Percentiles rank a stretch among this genome's conserved stretches.
Evolutionary conservation across 108 stramenopile genomes (phyloP).

Genomic region (Ochromonas danica): DNA sequence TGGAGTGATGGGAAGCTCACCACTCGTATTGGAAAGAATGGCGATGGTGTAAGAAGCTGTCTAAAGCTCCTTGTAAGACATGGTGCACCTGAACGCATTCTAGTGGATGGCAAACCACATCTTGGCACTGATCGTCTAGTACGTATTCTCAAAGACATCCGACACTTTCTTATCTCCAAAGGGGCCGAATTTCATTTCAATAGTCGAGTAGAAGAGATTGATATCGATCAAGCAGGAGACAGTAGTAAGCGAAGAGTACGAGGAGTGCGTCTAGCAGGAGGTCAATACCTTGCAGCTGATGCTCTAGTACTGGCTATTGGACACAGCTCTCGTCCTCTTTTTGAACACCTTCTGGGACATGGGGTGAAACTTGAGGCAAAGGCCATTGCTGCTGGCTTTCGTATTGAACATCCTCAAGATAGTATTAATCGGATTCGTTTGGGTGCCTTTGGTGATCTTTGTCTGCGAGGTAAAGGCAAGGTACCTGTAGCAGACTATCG

Average conservation of each 20-base stretch:
- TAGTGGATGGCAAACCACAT: slow-evolving; percentile 84
- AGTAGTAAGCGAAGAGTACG: slow-evolving; percentile 6
- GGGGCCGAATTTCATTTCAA: slow-evolving; percentile 81
- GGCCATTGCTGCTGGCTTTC: slow-evolving; percentile 84
- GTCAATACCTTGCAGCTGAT: slow-evolving; percentile 45
- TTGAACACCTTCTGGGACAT: slow-evolving; percentile 66
- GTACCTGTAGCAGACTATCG: slow-evolving; percentile 82
- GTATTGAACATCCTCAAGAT: slow-evolving; percentile 85
- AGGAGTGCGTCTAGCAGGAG: neutral
- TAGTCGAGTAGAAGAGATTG: slow-evolving; percentile 64
- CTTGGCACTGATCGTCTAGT: slow-evolving; percentile 90
- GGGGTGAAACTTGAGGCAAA: slow-evolving; percentile 78
- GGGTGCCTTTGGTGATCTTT: slow-evolving; percentile 56
- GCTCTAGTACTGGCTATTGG: slow-evolving; percentile 83
- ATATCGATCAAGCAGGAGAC: slow-evolving; percentile 56
- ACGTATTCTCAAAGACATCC: slow-evolving; percentile 71
- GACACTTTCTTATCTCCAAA: slow-evolving; percentile 57
- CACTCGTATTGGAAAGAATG: slow-evolving; percentile 81
- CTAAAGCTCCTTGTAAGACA: slow-evolving; percentile 75
- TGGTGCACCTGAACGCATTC: slow-evolving; percentile 78
- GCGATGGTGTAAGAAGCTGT: slow-evolving; percentile 69
- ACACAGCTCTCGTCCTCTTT: slow-evolving; percentile 84
- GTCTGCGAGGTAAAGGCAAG: slow-evolving; percentile 38
- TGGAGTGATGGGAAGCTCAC: slow-evolving; percentile 95
- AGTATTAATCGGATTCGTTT: slow-evolving; percentile 81